Evolutionary conservation across 805 yeast genomes (phyloP), one percentile per base, ranked within the genome.

Genomic region (Candida argentea): DNA sequence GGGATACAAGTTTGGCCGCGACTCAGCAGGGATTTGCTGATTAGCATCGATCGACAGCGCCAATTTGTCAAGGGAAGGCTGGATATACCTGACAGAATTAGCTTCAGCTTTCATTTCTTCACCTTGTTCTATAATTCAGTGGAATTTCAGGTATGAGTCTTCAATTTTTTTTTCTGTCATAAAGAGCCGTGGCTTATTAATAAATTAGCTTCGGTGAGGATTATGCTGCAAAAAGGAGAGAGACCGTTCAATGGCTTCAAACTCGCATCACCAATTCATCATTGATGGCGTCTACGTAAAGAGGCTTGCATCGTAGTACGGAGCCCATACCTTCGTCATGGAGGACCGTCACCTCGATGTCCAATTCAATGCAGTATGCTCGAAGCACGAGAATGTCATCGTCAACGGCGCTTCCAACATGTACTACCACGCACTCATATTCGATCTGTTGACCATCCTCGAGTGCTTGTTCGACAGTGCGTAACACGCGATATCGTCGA

Each of bases 1-100:
- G 3, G 95, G 95, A 47, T 80, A 85, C 44, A 85, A 56, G 49
- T 86, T 89, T 23, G 77, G 76, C 16, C 17, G 18, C 15, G 27
- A 16, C 18, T 24, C 17, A 6, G 20, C 9, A 12, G 29, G 25
- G n/a, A 30, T 29, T 14, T 46, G 21, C 12, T 28, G 24, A 19
- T 46, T 44, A 8, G 37, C 16, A 16, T 42, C 45, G 25, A 56
- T 48, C 22, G 54, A 39, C 12, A 47, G 27, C 15, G 24, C 35
- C 28, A 61, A 44, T 11, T 52, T 46, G 16, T 47, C 57, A 10
- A 50, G 30, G 3, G 64, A 51, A 6, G 67, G 67, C 35, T 61
- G 67, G 26, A 52, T 53, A 16, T 47, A 39, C 14, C 46, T 27
- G 9, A 18, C 9, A 18, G 10, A 18, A 7, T 8, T 18, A 8